Percentiles rank a stretch among this genome's conserved stretches.
These are phyloP conservation scores for Tetrapisispora pingtungensis DNA, from an alignment of 805 yeast species.

Conservation along the genomic window DNA sequence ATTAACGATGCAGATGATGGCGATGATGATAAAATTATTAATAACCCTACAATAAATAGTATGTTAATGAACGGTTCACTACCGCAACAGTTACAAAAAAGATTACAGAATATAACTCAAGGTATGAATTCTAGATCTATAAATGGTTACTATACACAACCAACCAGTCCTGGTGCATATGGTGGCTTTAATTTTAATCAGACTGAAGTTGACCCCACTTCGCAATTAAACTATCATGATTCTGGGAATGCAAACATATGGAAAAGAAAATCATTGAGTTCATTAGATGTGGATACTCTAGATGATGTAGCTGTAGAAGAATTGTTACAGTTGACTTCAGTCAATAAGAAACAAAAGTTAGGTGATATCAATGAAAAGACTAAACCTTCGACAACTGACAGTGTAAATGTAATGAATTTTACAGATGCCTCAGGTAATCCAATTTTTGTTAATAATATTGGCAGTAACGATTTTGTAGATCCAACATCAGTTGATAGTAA, in stretches of 20 bases:
- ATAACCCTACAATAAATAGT: conserved; percentile 10
- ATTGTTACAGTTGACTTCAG: conserved; percentile 21
- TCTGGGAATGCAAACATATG: conserved; percentile 7
- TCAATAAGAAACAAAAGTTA: conserved; percentile 14
- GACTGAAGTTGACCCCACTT: conserved; percentile 4
- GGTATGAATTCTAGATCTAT: conserved; percentile 20
- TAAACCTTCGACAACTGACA: not conserved
- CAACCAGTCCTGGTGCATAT: conserved; percentile 23
- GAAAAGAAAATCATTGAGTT: conserved; percentile 22
- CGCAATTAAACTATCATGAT: conserved; percentile 3
- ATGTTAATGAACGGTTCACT: conserved; percentile 18
- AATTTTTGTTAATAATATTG: not conserved
- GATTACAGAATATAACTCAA: conserved; percentile 20
- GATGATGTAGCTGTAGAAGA: conserved; percentile 26
- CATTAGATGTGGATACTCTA: conserved; percentile 17
- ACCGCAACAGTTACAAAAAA: conserved; percentile 23
- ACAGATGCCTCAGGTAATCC: not conserved
- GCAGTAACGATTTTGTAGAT: not conserved
- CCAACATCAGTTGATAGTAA: not conserved
- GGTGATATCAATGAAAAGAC: conserved; percentile 1
- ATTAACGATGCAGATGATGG: conserved; percentile 1
- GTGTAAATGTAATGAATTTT: not conserved
- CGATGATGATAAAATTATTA: conserved; percentile 2
- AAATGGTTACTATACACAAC: conserved; percentile 26
- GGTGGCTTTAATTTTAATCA: conserved; percentile 10